phyloP scores from a whole-genome alignment of 345 rosid species.

The Murraya koenigii region DNA sequence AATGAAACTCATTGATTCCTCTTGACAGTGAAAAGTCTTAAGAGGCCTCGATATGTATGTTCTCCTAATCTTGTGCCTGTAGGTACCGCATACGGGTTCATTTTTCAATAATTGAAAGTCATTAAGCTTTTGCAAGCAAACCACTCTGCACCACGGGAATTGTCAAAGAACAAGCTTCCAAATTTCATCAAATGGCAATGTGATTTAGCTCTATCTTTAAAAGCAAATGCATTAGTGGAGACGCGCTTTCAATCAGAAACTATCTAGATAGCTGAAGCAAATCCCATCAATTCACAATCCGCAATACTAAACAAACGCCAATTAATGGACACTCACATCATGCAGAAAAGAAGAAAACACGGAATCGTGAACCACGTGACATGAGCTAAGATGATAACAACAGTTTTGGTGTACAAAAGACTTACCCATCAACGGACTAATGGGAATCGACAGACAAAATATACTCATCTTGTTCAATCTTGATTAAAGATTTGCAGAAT shows the following conservation, averaged over 20 bases:
- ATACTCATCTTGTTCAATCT: conserved; percentile 15
- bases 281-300: neutral
- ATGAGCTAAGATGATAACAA: neutral
- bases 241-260: neutral
- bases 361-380: neutral
- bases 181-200: neutral
- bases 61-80: no score
- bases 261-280: neutral
- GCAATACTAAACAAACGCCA: neutral
- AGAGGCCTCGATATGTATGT: no score
- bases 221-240: conserved; percentile 3
- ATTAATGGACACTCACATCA: neutral
- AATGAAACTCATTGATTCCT: neutral
- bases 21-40: neutral
- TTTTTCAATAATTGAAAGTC: neutral
- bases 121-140: neutral
- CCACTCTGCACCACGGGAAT: neutral
- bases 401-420: neutral
- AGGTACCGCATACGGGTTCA: neutral
- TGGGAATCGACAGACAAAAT: conserved; percentile 9
- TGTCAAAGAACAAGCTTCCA: neutral
- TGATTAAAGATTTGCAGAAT: conserved; percentile 6
- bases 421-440: neutral
- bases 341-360: neutral
- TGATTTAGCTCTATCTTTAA: neutral